phyloP scores from a whole-genome alignment of 176 grass and related monocot species.

The Chrysopogon serrulatus region DNA sequence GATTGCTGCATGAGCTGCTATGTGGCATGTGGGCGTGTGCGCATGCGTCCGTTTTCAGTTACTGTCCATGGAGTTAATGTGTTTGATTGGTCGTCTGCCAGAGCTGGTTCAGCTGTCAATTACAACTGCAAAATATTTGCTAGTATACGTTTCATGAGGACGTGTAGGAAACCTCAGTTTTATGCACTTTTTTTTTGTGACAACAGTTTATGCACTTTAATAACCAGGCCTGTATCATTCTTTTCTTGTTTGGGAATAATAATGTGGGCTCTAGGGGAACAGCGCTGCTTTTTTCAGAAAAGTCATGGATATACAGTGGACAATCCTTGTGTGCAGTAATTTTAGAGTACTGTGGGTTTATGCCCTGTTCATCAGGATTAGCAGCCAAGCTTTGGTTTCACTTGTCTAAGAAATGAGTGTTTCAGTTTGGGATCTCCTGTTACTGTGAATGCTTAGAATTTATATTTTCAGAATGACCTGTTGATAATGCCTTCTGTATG shows the following conservation, averaged over 20 bases:
- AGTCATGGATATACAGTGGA: not conserved
- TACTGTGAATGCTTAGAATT: not conserved
- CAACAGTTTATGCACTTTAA: not conserved
- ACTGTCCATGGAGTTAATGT: not conserved
- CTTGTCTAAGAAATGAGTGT: not conserved
- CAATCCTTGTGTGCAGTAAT: not conserved
- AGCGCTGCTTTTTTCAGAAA: not conserved
- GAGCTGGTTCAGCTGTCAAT: not conserved
- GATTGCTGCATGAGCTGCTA: not conserved
- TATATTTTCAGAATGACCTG: not conserved
- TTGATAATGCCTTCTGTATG: not conserved
- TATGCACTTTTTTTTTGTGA: no score
- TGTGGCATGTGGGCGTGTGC: not conserved
- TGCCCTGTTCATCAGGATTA: not conserved
- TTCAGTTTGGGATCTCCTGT: not conserved
- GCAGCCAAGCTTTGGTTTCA: not conserved
- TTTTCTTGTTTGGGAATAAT: not conserved
- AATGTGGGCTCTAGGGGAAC: not conserved
- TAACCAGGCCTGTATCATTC: not conserved
- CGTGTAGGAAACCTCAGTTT: not conserved
- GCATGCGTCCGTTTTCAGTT: not conserved
- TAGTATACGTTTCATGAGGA: not conserved
- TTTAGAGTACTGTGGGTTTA: not conserved
- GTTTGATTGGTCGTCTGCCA: not conserved
- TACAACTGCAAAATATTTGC: not conserved